Evolutionary conservation across 2,329 filamentous ascomycete species (phyloP), one percentile per base, ranked within the genome.

Genomic region (Hymenoscyphus occultus): DNA sequence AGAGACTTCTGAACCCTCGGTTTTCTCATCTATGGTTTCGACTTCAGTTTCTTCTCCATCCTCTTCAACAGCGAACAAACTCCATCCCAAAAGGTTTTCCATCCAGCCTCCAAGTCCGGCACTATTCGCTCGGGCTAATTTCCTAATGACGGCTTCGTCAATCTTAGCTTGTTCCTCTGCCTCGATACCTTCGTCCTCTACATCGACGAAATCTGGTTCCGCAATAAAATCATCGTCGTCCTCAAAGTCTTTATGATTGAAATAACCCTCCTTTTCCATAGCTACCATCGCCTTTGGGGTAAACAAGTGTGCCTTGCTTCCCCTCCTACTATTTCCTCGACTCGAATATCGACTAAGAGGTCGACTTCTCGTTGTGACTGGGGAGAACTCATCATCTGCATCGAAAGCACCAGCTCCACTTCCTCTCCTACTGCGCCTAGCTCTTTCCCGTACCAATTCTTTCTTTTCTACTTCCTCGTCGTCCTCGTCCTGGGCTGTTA

Each of bases 141-240:
- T 80, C 63, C 83, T 81, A 12, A 89, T 80, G 16, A 83, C 78
- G 13, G 82, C 85, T 71, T 89, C 87, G 65, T 89, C 87, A 10
- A 83, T 82, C 40, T 82, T 77, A 22, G 75, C 78, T 7, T 80
- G 80, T 60, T 86, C 83, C 54, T 78, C 74, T 61, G 83, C 81
- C n/a, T 83, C 77, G 39, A 82, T 81, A 19, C 83, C 77, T 40
- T 82, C 79, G 71, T 86, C 85, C 71, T 81, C 82, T 71, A 87
- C 85, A 70, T 88, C 85, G 65, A 89, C 82, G 74, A 89, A 89
- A 71, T 88, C 86, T 0, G 87, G 86, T 1, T 84, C 85, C 0
- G 79, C 75, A 2, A 80, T 75, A 60, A 77, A 74, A 14, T 79
- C 77, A 5, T 78, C 74, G 7, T 78, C 74, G 13, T 67, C 70